phyloP scores from a whole-genome alignment of 1,284 basidiomycete genomes.

The Apiotrichum veenhuisii region DNA sequence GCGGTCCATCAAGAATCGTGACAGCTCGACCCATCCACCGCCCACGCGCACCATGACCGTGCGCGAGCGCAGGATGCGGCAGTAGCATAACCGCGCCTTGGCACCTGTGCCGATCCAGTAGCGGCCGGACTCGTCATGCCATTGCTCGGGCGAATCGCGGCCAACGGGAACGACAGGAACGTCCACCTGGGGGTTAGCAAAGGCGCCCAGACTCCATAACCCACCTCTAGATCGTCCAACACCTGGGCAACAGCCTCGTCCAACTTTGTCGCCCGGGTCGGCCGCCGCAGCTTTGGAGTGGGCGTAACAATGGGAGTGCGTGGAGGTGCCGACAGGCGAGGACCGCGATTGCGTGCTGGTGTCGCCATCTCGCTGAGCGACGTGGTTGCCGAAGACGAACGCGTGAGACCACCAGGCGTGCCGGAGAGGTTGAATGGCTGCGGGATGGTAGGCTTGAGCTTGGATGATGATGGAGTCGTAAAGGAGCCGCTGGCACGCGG shows the following conservation, averaged over 20 bases:
- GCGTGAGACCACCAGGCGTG: slow-evolving; percentile 1
- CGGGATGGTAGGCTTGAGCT: slow-evolving; percentile 10
- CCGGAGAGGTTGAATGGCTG: slow-evolving; percentile 14
- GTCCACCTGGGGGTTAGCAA: slow-evolving; percentile 49
- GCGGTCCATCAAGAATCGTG: slow-evolving; percentile 80
- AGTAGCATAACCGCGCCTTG: slow-evolving; percentile 73
- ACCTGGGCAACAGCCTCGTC: slow-evolving; percentile 89
- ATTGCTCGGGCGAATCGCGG: slow-evolving; percentile 42
- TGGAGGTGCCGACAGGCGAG: neutral
- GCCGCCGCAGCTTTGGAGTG: neutral
- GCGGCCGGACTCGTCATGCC: slow-evolving; percentile 86
- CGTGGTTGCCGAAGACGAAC: neutral
- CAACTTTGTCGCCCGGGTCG: slow-evolving; percentile 67
- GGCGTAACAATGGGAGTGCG: neutral
- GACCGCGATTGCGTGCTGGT: slow-evolving; percentile 1
- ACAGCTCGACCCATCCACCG: slow-evolving; percentile 88
- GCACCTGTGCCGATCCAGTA: slow-evolving; percentile 92
- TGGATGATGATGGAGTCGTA: neutral
- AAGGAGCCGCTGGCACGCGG: neutral
- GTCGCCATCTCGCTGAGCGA: neutral
- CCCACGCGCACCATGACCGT: slow-evolving; percentile 94
- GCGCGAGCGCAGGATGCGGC: slow-evolving; percentile 82
- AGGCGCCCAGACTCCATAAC: slow-evolving; percentile 17
- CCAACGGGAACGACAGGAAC: slow-evolving; percentile 75
- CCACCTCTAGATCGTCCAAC: slow-evolving; percentile 77